A percentile compares a stretch with the other conserved stretches of the same genome.
Evolutionary conservation across 1,284 basidiomycete genomes (phyloP).

Genomic region (Puccinia coronata): DNA sequence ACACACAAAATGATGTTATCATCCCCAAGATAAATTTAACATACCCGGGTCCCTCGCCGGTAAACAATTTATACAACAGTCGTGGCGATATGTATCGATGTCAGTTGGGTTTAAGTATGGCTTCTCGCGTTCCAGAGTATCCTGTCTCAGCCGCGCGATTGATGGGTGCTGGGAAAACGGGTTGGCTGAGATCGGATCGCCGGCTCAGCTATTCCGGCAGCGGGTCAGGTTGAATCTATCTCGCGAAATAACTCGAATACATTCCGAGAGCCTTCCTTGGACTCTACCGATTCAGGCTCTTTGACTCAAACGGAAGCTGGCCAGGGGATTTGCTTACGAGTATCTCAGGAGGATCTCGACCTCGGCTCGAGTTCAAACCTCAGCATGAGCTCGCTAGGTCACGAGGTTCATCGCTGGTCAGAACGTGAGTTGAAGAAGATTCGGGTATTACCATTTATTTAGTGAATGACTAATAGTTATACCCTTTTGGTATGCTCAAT

Average conservation of each 20-base stretch:
- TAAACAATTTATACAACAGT: not conserved
- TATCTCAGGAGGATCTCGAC: constrained; percentile 8
- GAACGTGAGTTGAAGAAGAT: constrained; percentile 7
- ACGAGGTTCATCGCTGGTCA: constrained; percentile 32
- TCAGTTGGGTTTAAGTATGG: not conserved
- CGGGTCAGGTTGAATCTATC: not conserved
- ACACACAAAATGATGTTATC: too few species aligned
- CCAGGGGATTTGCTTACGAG: not conserved
- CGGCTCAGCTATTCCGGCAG: not conserved
- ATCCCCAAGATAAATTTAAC: not conserved
- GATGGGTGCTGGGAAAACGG: not conserved
- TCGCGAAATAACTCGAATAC: not conserved
- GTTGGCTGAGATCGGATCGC: not conserved
- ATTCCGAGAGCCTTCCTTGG: not conserved
- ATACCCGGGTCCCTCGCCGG: not conserved
- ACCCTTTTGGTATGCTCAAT: not conserved
- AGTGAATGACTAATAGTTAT: too few species aligned
- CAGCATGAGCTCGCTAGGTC: not conserved
- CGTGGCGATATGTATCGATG: not conserved
- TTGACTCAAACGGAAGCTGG: not conserved
- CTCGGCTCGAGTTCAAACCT: not conserved
- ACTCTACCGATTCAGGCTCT: constrained; percentile 1
- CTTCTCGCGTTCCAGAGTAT: not conserved
- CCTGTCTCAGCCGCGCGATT: not conserved
- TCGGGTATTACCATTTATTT: not conserved